Conservation (phyloP, 768 basidiomycete species). For the Amanita rimosa region DNA sequence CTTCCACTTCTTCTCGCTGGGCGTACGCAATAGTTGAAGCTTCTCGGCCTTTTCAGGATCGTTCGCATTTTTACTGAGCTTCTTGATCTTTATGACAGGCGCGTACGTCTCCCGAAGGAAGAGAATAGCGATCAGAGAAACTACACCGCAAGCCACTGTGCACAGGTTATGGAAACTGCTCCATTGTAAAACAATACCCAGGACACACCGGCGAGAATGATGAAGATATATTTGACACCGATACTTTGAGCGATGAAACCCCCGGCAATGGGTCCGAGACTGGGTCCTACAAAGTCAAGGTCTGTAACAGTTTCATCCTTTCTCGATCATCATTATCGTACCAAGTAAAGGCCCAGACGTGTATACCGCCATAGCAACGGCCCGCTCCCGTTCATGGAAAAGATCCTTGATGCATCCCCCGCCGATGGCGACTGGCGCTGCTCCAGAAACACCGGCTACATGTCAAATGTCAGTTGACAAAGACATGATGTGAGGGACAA, state of each 20-base stretch:
- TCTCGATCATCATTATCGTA: constrained; percentile 7
- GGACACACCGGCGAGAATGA: constrained; percentile 29
- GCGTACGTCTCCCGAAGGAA: constrained; percentile 65
- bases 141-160: constrained; percentile 28
- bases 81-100: constrained; percentile 48
- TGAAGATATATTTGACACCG: constrained; percentile 53
- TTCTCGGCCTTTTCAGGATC: constrained; percentile 33
- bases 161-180: neutral
- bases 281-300: constrained; percentile 26
- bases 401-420: constrained; percentile 61
- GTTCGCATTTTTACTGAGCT: constrained; percentile 15
- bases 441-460: constrained; percentile 52
- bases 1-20: constrained; percentile 20
- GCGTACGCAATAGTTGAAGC: constrained; percentile 7
- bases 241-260: constrained; percentile 52
- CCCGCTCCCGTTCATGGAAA: constrained; percentile 42
- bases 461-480: neutral
- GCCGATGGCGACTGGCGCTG: constrained; percentile 53
- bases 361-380: constrained; percentile 61
- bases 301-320: neutral
- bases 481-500: neutral
- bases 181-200: no score
- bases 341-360: constrained; percentile 54
- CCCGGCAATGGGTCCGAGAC: constrained; percentile 52
- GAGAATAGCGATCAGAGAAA: constrained; percentile 41